phyloP scores from a whole-genome alignment of 164 flowering plant genomes.

The Sedum album region DNA sequence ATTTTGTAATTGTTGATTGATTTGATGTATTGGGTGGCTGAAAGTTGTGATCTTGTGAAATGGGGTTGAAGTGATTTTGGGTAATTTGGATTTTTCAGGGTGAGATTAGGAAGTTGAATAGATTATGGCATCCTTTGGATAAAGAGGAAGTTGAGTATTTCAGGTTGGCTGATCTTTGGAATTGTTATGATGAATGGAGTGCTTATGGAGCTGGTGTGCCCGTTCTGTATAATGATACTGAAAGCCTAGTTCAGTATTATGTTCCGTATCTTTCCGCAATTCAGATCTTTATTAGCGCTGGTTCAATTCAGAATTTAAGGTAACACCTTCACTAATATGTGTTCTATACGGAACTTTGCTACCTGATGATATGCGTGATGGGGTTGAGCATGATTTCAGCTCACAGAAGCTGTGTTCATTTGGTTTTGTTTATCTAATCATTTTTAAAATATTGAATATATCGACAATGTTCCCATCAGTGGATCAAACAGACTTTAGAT shows the following conservation, averaged over 20 bases:
- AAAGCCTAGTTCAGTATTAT: constrained; percentile 36
- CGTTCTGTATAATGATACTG: constrained; percentile 39
- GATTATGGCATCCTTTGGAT: not conserved
- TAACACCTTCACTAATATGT: not conserved
- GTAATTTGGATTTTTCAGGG: not conserved
- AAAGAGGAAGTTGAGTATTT: constrained; percentile 22
- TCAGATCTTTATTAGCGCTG: constrained; percentile 31
- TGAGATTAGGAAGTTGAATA: not conserved
- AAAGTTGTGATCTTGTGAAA: too few relatives aligned
- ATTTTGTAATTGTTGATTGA: not conserved
- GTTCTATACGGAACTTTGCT: too few relatives aligned
- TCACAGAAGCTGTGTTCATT: not conserved
- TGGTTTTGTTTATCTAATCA: not conserved
- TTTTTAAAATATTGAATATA: too few relatives aligned
- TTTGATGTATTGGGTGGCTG: too few relatives aligned
- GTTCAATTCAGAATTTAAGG: not conserved
- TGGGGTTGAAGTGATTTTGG: not conserved
- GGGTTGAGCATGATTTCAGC: not conserved
- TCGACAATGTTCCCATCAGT: not conserved
- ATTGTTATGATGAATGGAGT: constrained; percentile 26
- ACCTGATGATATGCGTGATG: too few relatives aligned
- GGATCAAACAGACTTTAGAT: not conserved
- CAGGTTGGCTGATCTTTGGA: constrained; percentile 62
- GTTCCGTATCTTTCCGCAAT: constrained; percentile 40
- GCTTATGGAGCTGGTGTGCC: constrained; percentile 56